phyloP scores from a whole-genome alignment of 495 filamentous ascomycete genomes.

The Talaromyces trachyspermus region DNA sequence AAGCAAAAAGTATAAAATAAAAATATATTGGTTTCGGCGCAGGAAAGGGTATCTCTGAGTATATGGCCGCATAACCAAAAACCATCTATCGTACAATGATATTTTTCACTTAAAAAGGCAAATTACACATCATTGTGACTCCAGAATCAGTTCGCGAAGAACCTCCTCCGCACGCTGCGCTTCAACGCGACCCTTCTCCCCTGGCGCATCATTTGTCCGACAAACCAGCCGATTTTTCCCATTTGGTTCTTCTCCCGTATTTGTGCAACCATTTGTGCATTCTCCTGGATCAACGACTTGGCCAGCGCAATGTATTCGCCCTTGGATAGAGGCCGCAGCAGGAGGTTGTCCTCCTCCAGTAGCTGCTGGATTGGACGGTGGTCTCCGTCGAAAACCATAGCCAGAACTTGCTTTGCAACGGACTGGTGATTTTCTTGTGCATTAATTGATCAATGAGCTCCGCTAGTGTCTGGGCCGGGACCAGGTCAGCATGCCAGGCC shows the following conservation, averaged over 20 bases:
- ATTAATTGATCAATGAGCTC: conserved; percentile 59
- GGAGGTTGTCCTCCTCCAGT: conserved; percentile 59
- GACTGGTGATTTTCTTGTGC: conserved; percentile 63
- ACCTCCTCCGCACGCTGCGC: conserved; percentile 62
- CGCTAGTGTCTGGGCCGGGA: conserved; percentile 56
- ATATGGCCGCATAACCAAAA: neutral
- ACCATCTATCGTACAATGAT: neutral
- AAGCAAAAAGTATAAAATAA: neutral
- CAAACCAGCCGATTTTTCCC: conserved; percentile 78
- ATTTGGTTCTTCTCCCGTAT: conserved; percentile 58
- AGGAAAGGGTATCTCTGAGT: conserved; percentile 1
- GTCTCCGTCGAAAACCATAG: conserved; percentile 49
- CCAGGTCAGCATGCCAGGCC: conserved; percentile 45
- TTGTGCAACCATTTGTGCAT: conserved; percentile 55
- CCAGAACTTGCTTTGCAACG: conserved; percentile 67
- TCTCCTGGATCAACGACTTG: conserved; percentile 35
- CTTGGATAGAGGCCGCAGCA: conserved; percentile 49
- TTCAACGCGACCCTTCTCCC: conserved; percentile 74
- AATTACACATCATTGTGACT: neutral
- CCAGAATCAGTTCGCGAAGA: conserved; percentile 49
- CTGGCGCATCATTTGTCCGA: conserved; percentile 82
- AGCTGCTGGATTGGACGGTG: conserved; percentile 47
- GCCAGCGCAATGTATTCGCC: conserved; percentile 42
- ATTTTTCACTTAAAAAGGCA: neutral
- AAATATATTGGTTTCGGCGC: neutral